Evolutionary conservation across 208 protist genomes (phyloP).

Genomic region (Leishmania amazonensis): DNA sequence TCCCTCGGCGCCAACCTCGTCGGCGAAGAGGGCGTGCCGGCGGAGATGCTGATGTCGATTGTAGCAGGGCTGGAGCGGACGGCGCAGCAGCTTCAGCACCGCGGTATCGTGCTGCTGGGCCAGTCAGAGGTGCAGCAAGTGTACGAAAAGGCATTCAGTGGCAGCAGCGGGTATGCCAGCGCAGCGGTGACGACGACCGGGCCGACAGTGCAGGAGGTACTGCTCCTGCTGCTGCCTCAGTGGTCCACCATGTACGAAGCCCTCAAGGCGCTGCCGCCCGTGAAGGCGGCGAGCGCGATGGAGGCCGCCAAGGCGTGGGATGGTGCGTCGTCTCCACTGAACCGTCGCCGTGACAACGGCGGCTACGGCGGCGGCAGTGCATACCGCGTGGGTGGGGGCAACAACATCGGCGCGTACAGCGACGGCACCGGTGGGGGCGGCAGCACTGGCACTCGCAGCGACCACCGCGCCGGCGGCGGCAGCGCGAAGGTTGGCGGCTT

Average conservation of each 20-base stretch:
- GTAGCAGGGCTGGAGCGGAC: conserved; percentile 13
- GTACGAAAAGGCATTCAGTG: conserved; percentile 28
- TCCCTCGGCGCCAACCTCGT: conserved; percentile 15
- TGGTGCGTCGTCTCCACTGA: not conserved
- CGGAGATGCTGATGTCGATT: conserved; percentile 18
- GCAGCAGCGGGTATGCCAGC: conserved; percentile 12
- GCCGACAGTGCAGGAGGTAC: conserved; percentile 26
- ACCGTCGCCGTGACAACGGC: conserved; percentile 18
- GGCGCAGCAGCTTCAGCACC: conserved; percentile 46
- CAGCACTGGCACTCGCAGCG: conserved; percentile 21
- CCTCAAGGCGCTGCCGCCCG: conserved; percentile 34
- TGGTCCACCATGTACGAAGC: conserved; percentile 42
- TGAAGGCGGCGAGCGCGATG: conserved; percentile 13
- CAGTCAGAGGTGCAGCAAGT: conserved; percentile 47
- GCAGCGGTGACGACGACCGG: conserved; percentile 7
- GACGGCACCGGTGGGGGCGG: conserved; percentile 6
- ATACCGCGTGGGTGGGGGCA: conserved; percentile 10
- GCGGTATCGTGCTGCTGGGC: conserved; percentile 59
- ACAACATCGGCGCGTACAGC: conserved; percentile 7
- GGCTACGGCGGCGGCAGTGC: conserved; percentile 1
- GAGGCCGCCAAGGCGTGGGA: not conserved
- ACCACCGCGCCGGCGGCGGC: conserved; percentile 33
- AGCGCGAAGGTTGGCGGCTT: not conserved
- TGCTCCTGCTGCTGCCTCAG: conserved; percentile 45
- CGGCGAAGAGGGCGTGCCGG: conserved; percentile 22